Percentiles rank a stretch among this genome's conserved stretches.
These are phyloP conservation scores for Rhypophila decipiens DNA, from an alignment of 495 filamentous ascomycete species.

Conservation along the genomic window DNA sequence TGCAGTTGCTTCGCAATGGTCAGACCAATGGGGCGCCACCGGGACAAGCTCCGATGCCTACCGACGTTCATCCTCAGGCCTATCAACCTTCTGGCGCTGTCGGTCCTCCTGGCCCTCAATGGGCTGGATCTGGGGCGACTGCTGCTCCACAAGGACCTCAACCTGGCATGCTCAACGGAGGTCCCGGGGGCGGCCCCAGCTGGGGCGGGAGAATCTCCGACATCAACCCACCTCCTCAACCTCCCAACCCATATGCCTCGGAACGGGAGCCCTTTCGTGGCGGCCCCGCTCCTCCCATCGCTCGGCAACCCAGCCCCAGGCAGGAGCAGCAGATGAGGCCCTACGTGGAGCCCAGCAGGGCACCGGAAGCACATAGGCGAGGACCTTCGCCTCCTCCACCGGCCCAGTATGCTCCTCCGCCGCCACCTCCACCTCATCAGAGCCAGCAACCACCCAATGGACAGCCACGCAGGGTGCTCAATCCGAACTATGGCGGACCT, in stretches of 20 bases:
- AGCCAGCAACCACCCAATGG: constrained; percentile 41
- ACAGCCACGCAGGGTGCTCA: constrained; percentile 52
- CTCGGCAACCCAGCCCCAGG: constrained; percentile 62
- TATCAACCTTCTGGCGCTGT: constrained; percentile 67
- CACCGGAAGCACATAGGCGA: constrained; percentile 26
- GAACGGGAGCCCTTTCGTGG: constrained; percentile 58
- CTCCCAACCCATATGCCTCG: constrained; percentile 68
- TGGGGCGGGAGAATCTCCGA: constrained; percentile 77
- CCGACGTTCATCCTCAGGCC: constrained; percentile 63
- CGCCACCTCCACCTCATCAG: constrained; percentile 50
- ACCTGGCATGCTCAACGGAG: constrained; percentile 40
- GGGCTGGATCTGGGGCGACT: constrained; percentile 64
- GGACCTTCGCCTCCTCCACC: constrained; percentile 46
- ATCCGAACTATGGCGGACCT: constrained; percentile 62
- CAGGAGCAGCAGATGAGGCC: constrained; percentile 66
- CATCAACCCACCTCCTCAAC: constrained; percentile 64
- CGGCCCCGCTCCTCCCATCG: constrained; percentile 52
- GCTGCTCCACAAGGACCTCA: constrained; percentile 38
- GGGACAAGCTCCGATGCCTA: constrained; percentile 39
- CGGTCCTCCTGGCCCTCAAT: constrained; percentile 75
- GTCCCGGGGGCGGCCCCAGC: constrained; percentile 56
- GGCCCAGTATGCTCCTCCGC: constrained; percentile 53
- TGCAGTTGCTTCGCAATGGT: constrained; percentile 78
- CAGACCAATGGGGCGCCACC: constrained; percentile 65
- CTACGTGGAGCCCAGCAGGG: constrained; percentile 66